These are phyloP conservation scores for Remersonia thermophila DNA, from an alignment of 2,329 filamentous ascomycete species.

Conservation along the genomic window DNA sequence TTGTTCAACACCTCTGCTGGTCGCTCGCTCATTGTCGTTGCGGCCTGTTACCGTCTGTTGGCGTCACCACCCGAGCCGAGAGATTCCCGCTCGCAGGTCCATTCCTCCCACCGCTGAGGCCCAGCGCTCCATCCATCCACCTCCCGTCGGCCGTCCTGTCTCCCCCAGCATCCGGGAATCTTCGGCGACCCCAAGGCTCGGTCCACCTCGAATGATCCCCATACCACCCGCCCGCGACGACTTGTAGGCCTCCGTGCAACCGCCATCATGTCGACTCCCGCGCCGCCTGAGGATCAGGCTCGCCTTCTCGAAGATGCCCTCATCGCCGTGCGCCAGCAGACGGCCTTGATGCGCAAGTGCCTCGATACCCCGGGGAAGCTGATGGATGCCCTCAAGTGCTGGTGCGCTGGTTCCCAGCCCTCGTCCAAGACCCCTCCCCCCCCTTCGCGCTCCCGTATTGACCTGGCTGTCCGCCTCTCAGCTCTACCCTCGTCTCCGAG, in stretches of 20 bases:
- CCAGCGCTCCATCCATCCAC: too few species aligned
- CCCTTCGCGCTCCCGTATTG: neutral
- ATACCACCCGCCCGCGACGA: too few species aligned
- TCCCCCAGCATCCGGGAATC: too few species aligned
- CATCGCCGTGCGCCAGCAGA: conserved; percentile 93
- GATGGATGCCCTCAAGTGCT: conserved; percentile 99
- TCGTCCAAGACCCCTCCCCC: conserved; percentile 3
- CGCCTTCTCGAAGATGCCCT: conserved; percentile 95
- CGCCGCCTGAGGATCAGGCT: conserved; percentile 66
- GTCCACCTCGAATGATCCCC: neutral
- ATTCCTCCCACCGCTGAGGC: too few species aligned
- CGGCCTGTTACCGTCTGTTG: too few species aligned
- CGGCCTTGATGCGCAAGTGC: conserved; percentile 92
- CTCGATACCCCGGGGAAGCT: conserved; percentile 95
- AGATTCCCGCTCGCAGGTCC: too few species aligned
- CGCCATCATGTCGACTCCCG: conserved; percentile 32
- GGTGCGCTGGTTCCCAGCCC: conserved; percentile 46
- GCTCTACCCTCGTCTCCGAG: conserved; percentile 96
- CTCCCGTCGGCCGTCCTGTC: too few species aligned
- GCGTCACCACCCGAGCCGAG: too few species aligned
- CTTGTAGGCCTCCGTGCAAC: too few species aligned
- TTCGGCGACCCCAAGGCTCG: too few species aligned
- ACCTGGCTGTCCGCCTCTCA: conserved; percentile 25
- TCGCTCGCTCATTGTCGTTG: too few species aligned
- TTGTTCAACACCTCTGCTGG: too few species aligned